These are phyloP conservation scores for Ceratocystis variospora DNA, from an alignment of 2,329 filamentous ascomycete genomes.

Conservation along the genomic window DNA sequence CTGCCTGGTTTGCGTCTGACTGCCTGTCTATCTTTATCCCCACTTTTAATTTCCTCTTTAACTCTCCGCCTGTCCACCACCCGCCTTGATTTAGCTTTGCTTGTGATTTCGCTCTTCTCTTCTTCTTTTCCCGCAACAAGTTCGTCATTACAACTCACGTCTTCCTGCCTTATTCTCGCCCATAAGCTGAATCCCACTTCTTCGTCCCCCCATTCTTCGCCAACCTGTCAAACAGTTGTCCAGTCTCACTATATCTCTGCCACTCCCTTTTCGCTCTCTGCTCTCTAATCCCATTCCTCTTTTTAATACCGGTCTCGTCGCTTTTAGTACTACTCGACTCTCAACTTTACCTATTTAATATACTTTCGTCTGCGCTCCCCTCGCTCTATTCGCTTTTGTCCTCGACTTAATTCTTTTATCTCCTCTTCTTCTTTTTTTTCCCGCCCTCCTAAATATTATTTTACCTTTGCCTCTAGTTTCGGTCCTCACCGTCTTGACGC, in stretches of 20 bases:
- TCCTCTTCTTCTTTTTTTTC: not conserved
- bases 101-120: not conserved
- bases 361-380: not conserved
- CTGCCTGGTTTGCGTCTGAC: not conserved
- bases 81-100: not conserved
- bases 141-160: not conserved
- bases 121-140: not conserved
- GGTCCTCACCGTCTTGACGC: conserved; percentile 1
- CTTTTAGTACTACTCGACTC: not conserved
- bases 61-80: not conserved
- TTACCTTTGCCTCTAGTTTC: not conserved
- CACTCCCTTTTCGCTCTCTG: not conserved
- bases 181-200: not conserved
- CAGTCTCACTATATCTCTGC: not conserved
- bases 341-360: not conserved
- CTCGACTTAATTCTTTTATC: not conserved
- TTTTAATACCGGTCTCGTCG: not conserved
- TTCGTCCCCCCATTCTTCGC: no score
- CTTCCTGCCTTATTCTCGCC: not conserved
- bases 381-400: not conserved
- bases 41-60: conserved; percentile 11
- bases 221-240: not conserved
- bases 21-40: not conserved
- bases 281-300: not conserved
- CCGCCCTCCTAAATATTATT: not conserved